phyloP scores from a whole-genome alignment of 1,139 yeast species.

The Saccharomyces hybrid region DNA sequence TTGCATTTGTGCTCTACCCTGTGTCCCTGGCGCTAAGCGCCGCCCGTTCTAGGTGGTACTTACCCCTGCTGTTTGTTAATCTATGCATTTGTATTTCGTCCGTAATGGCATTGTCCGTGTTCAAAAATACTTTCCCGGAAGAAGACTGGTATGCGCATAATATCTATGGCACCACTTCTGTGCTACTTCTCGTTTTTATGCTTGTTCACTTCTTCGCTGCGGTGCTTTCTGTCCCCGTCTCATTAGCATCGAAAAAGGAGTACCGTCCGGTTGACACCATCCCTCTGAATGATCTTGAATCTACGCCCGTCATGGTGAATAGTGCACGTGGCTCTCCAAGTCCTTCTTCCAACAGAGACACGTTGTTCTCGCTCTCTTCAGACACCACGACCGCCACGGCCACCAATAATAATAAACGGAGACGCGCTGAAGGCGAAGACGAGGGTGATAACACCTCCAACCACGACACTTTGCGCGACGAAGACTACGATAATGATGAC shows the following conservation, averaged over 20 bases:
- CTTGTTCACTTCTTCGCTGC: conserved; percentile 50
- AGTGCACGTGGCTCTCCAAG: conserved; percentile 6
- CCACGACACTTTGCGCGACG: background rate
- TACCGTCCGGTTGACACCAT: conserved; percentile 27
- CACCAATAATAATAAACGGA: background rate
- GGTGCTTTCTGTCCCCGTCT: conserved; percentile 27
- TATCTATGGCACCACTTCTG: conserved; percentile 60
- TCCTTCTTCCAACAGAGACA: background rate
- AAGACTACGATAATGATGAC: background rate
- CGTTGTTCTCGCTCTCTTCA: background rate
- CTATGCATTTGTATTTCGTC: conserved; percentile 42
- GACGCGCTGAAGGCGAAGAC: background rate
- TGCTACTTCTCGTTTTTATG: conserved; percentile 48
- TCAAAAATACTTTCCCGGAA: conserved; percentile 51
- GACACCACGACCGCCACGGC: background rate
- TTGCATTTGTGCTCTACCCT: conserved; percentile 62
- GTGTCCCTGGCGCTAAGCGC: conserved; percentile 57
- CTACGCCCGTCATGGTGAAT: conserved; percentile 11
- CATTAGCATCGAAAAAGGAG: conserved; percentile 34
- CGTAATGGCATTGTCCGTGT: conserved; percentile 51
- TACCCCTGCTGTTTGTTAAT: conserved; percentile 50
- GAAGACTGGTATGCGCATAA: conserved; percentile 63
- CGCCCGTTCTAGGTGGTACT: conserved; percentile 48
- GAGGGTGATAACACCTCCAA: background rate
- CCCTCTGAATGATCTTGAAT: conserved; percentile 20